Evolutionary conservation across 768 basidiomycete genomes (phyloP).

Genomic region (Clitopilus passeckerianus): DNA sequence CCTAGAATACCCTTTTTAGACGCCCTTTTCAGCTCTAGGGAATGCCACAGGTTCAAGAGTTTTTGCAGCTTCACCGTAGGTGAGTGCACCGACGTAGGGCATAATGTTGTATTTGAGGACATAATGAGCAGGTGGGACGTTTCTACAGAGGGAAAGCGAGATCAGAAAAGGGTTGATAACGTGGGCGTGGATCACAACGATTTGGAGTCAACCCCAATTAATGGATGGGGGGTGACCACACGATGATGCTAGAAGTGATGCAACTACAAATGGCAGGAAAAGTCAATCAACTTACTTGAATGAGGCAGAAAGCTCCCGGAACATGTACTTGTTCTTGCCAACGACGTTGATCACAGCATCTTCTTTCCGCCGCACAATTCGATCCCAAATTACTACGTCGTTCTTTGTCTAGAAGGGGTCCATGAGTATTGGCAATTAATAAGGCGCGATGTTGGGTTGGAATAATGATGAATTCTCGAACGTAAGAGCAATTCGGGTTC

Average conservation of each 20-base stretch:
- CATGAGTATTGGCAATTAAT: not conserved
- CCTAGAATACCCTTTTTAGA: not conserved
- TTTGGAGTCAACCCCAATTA: not conserved
- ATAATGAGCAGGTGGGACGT: slow-evolving; percentile 61
- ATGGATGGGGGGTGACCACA: not conserved
- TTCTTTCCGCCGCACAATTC: slow-evolving; percentile 77
- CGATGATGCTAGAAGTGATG: not conserved
- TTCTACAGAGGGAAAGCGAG: slow-evolving; percentile 32
- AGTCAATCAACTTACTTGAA: slow-evolving; percentile 61
- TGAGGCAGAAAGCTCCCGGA: slow-evolving; percentile 66
- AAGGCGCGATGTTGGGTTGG: not conserved
- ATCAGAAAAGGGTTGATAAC: too few relatives aligned
- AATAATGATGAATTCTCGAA: not conserved
- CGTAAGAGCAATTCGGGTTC: not conserved
- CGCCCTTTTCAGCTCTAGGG: slow-evolving; percentile 25
- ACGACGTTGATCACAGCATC: slow-evolving; percentile 63
- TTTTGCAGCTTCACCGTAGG: slow-evolving; percentile 66
- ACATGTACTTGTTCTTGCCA: slow-evolving; percentile 79
- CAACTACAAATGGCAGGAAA: not conserved
- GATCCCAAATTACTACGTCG: slow-evolving; percentile 88
- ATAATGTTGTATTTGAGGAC: slow-evolving; percentile 84
- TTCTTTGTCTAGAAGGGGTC: slow-evolving; percentile 49
- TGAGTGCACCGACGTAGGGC: slow-evolving; percentile 82
- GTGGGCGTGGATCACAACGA: too few relatives aligned
- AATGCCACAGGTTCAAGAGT: slow-evolving; percentile 33